Base-by-base conservation (phyloP, 768 basidiomycete genomes). In the Butyriboletus loyo region DNA sequence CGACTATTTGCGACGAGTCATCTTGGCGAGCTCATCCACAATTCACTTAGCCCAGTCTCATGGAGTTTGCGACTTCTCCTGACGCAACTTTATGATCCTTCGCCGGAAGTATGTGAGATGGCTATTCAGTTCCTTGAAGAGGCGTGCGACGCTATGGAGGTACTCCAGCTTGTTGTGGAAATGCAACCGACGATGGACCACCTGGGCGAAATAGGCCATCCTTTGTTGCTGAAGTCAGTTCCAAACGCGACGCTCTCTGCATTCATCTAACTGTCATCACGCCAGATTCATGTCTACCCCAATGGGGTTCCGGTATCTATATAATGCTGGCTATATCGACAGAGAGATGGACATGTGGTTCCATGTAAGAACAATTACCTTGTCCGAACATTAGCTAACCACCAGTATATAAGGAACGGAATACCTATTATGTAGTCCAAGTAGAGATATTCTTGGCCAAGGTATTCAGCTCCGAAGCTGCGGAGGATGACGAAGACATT, bases 271-370 rank as follows among this genome's bases (percentile, higher is more conserved):
- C 34, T 54, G 30, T 59, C 54, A 24, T 39, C 22, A 11, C 22
- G 2, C 17, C 31, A 97, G 95, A 62, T 98, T 98, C 70, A 87
- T 98, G 78, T 95, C 94, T 10, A 96, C 92, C 7, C 80, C 92
- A 0, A 84, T 89, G 56, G 97, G 97, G 3, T 98, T 98, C 68
- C 81, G 85, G 6, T 98, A 95, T 68, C 78, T 99, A 5, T 89
- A 89, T 62, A 88, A 92, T 59, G 87, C 91, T 14, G 87, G 88
- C 4, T 98, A 98, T 63, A 95, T 99, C 52, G 88, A 93, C 62
- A 80, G 89, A 41, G 94, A 98, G 68, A 90, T 99, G 81, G 93
- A 98, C 56, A 81, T 84, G 58, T 99, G 97, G 97, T 92, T 96
- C 63, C 85, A 92, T 67, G 96, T 95, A 63, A 61, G 87, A 65